Evolutionary conservation across 441 rosid species (phyloP).

Genomic region (Erodium moschatum): DNA sequence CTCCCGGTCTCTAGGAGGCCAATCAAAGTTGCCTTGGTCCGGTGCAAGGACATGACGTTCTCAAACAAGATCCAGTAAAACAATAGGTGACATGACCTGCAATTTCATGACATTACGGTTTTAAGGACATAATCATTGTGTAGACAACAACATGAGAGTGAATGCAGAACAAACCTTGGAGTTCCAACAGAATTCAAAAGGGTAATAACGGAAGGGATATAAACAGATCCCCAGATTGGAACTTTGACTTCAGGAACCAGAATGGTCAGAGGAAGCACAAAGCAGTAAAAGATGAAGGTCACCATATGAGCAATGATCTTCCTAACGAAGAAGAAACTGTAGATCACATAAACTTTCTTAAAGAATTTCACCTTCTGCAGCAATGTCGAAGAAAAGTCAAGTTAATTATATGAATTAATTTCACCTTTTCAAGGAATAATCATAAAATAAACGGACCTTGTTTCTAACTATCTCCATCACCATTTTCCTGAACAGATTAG

Average conservation of each 20-base stretch:
- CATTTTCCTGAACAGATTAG: conserved; percentile 88
- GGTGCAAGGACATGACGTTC: conserved; percentile 87
- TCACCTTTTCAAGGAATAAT: too few species aligned
- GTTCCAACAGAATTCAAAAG: conserved; percentile 81
- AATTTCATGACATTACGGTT: background rate
- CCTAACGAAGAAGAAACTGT: conserved; percentile 86
- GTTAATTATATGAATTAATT: background rate
- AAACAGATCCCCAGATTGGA: conserved; percentile 82
- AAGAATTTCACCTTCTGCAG: conserved; percentile 64
- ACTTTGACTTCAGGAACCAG: conserved; percentile 77
- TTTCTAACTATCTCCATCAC: conserved; percentile 46
- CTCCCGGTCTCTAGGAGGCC: conserved; percentile 80
- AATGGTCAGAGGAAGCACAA: conserved; percentile 72
- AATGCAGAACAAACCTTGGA: conserved; percentile 48
- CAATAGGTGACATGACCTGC: conserved; percentile 69
- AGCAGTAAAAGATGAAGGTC: conserved; percentile 70
- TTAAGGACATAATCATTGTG: background rate
- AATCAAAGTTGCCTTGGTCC: conserved; percentile 83
- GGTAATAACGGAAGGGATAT: conserved; percentile 65
- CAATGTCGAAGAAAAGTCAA: background rate
- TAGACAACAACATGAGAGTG: background rate
- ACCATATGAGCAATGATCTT: conserved; percentile 81
- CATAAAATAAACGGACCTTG: conserved; percentile 30
- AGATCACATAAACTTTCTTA: conserved; percentile 82
- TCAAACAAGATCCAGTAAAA: conserved; percentile 87